Base-by-base conservation (phyloP, 2,329 filamentous ascomycete species). In the Microdochium paspali region DNA sequence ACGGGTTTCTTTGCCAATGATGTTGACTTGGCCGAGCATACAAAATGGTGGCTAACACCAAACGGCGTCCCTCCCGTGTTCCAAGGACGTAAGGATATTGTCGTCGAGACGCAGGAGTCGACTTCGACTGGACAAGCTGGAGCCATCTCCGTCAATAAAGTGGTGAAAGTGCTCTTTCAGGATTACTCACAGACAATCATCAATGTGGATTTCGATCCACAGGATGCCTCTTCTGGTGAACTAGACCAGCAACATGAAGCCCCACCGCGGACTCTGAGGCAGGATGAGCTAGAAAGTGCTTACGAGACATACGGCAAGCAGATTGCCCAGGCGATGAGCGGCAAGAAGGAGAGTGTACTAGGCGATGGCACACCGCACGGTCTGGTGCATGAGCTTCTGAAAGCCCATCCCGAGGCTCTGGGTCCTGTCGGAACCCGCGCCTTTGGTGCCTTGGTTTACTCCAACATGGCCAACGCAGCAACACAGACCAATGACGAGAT, bases 171-270 rank as follows among this genome's bases (percentile, higher is more conserved):
- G n/a, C 70, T 98, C 9, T 98, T 88, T 70, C 84, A 90, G 58
- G 93, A 98, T 67, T 98, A 98, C 65, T 96, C 90, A 18, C 93
- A 97, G 63, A 97, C 91, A 0, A 76, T 94, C 53, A 79, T 98
- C 58, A 89, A 84, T 0, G 86, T 84, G 18, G 82, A 77, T 45
- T 97, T 85, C 63, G 87, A 95, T 62, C 72, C 83, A 1, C 78
- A 82, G 46, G 82, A 95, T 60, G 77, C 85, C 3, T 72, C 78
- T 2, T 84, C 91, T 58, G 85, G 84, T 10, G 72, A 79, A 28
- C 66, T 97, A 6, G 87, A 94, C 58, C 93, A 98, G 66, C 82
- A 83, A 42, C 91, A 97, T 58, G 87, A 96, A 59, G 72, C 80
- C 1, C 90, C 93, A 3, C 91, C 93, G 4, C 77, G 85, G 10